Evolutionary conservation across 2,329 filamentous ascomycete species (phyloP), one percentile per base, ranked within the genome.

Genomic region (Fusarium denticulatum): DNA sequence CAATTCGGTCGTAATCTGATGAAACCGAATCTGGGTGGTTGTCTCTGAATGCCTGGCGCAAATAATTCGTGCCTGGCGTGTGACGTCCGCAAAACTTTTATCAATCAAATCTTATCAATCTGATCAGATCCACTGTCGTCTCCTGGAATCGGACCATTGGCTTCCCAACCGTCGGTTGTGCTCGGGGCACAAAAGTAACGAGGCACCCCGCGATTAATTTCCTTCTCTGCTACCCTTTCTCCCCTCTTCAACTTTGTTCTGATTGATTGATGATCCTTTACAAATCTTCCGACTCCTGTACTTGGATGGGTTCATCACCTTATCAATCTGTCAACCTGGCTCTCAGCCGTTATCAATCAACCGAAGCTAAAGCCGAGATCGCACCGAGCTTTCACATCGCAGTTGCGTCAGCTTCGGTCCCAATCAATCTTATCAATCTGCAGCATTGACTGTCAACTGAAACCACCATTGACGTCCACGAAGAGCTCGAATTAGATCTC

Each of bases 41-140:
- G 39, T 28, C 45, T 55, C 8, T 11, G 30, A 37, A 43, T 75
- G 72, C 72, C 69, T 74, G 74, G 72, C 74, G 56, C n/a, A 42
- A 7, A 28, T 50, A 13, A 15, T 45, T 47, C 28, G 16, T 77
- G 76, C 75, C 76, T 77, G 72, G 76, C 74, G 70, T 62, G 67
- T 52, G 59, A 50, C 53, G 49, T 56, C 67, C 58, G 71, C 72
- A 67, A 76, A 76, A 73, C 71, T 81, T 81, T 84, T 83, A 84
- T 84, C 82, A 84, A 84, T 84, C 82, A 79, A 81, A 85, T 85
- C 84, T 85, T 84, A 85, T 85, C 84, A 85, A 85, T 85, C 84
- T 78, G 79, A 84, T 83, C 80, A 80, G 76, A 71, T 75, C 79
- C 80, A 80, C 78, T 73, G 63, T 75, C 62, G 64, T 77, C 79